phyloP scores from a whole-genome alignment of 768 basidiomycete genomes.

The Gautieria morchelliformis region DNA sequence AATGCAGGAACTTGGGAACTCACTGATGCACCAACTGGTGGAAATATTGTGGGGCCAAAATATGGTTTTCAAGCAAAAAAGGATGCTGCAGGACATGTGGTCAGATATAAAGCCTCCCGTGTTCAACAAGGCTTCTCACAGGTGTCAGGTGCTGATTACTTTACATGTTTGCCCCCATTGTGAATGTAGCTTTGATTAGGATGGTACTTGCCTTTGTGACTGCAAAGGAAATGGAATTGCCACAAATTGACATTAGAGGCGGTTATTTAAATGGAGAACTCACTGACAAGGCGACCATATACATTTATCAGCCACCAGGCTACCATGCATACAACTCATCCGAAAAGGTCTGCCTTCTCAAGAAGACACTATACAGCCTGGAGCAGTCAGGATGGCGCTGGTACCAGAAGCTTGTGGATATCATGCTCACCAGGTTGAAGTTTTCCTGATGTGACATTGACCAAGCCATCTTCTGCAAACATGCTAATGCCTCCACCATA shows the following conservation, averaged over 20 bases:
- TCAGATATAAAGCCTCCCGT: too few species aligned
- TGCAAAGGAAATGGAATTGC: constrained; percentile 23
- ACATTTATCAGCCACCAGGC: constrained; percentile 27
- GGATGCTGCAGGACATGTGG: constrained; percentile 16
- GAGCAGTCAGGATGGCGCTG: constrained; percentile 26
- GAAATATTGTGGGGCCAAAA: constrained; percentile 16
- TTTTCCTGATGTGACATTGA: constrained; percentile 25
- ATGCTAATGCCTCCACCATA: background rate
- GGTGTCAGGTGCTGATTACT: constrained; percentile 25
- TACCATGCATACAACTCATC: constrained; percentile 18
- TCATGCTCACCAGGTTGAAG: constrained; percentile 21
- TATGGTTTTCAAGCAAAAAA: constrained; percentile 22
- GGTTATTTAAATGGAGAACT: constrained; percentile 28
- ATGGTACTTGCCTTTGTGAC: constrained; percentile 29
- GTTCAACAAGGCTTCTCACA: constrained; percentile 36
- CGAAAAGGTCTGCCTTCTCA: constrained; percentile 13
- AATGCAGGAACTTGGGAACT: constrained; percentile 14
- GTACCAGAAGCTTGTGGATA: constrained; percentile 24
- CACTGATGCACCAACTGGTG: too few species aligned
- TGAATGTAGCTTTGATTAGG: constrained; percentile 19
- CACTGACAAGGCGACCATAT: constrained; percentile 21
- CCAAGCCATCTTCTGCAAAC: constrained; percentile 14
- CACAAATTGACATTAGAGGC: constrained; percentile 33
- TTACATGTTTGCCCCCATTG: constrained; percentile 13
- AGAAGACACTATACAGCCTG: constrained; percentile 26